Percentiles rank a stretch among this genome's conserved stretches.
Conservation (phyloP, 805 yeast species). For the Candida takata region DNA sequence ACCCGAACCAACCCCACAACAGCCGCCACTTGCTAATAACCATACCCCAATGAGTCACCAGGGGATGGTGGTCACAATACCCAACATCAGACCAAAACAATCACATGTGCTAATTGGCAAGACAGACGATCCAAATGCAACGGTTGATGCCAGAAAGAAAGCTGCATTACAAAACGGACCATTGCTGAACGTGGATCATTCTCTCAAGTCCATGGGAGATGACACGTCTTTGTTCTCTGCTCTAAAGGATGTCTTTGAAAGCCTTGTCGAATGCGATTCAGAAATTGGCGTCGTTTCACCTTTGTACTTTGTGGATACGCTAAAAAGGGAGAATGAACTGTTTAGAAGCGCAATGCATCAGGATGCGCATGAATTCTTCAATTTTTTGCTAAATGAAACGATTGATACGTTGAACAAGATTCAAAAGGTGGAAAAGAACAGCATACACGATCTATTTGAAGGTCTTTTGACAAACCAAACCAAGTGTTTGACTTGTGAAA, state of each 20-base stretch:
- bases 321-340: constrained; percentile 76
- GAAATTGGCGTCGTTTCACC: constrained; percentile 85
- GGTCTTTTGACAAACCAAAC: constrained; percentile 84
- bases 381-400: constrained; percentile 75
- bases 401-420: constrained; percentile 32
- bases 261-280: constrained; percentile 65
- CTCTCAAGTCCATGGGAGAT: constrained; percentile 45
- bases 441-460: constrained; percentile 69
- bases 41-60: not conserved
- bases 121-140: constrained; percentile 27
- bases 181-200: constrained; percentile 70
- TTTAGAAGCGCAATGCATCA: constrained; percentile 94
- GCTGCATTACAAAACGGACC: constrained; percentile 79
- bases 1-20: constrained; percentile 1
- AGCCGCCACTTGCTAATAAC: not conserved
- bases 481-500: constrained; percentile 85
- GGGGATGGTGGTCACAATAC: constrained; percentile 9
- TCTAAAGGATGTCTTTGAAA: constrained; percentile 78
- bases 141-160: constrained; percentile 69
- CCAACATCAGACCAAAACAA: constrained; percentile 13
- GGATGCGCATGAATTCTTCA: constrained; percentile 95
- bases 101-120: constrained; percentile 15
- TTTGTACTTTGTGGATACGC: constrained; percentile 56
- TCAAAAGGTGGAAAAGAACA: constrained; percentile 28
- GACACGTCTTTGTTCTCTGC: constrained; percentile 51